phyloP scores from a whole-genome alignment of 2,329 filamentous ascomycete genomes.

The Huntiella savannae region DNA sequence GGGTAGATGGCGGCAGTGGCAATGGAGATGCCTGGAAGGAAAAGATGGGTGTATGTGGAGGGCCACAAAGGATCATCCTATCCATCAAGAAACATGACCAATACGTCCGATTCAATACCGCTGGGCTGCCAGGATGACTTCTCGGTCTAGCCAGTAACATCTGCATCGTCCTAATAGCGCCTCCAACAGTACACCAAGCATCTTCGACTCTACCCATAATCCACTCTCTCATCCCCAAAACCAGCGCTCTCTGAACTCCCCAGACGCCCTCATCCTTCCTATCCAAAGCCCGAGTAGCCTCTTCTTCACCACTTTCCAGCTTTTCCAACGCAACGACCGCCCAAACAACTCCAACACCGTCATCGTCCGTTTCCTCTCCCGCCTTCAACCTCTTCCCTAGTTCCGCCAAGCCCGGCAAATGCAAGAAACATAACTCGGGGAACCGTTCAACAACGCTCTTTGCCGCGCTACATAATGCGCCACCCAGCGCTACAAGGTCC shows the following conservation, averaged over 20 bases:
- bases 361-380: no score
- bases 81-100: slow-evolving; percentile 29
- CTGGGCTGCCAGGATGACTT: background rate
- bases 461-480: no score
- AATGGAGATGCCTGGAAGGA: slow-evolving; percentile 20
- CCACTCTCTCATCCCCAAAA: background rate
- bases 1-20: slow-evolving; percentile 16
- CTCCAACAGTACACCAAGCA: background rate
- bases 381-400: no score
- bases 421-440: no score
- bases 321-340: no score
- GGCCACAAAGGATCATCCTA: slow-evolving; percentile 24
- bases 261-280: background rate
- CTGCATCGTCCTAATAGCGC: background rate
- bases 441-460: no score
- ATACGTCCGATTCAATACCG: slow-evolving; percentile 17
- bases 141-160: background rate
- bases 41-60: slow-evolving; percentile 21
- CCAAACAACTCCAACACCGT: no score
- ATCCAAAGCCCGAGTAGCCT: no score
- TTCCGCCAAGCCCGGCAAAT: no score
- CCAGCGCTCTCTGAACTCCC: background rate
- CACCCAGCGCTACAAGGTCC: no score
- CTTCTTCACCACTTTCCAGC: no score
- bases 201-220: background rate